Conservation (phyloP, 129 eudicot genomes). For the Chrysanthemum makinoi region DNA sequence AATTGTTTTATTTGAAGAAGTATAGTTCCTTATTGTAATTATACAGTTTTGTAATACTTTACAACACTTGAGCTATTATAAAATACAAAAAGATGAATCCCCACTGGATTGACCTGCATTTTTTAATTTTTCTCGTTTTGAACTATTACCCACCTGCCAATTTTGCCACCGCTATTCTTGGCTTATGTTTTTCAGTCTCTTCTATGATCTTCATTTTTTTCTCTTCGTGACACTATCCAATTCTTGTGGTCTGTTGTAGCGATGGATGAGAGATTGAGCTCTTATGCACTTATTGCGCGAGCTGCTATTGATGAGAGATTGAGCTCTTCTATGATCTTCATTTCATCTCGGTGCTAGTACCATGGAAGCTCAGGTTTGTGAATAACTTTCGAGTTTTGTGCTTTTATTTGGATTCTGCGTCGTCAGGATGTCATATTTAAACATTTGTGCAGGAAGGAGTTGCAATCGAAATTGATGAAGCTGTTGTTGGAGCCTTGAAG, state of each 20-base stretch:
- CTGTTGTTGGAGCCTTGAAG: too few species aligned
- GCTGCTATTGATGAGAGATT: constrained; percentile 71
- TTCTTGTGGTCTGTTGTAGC: constrained; percentile 40
- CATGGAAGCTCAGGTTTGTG: too few species aligned
- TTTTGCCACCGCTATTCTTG: constrained; percentile 17
- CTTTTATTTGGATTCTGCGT: too few species aligned
- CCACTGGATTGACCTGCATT: not conserved
- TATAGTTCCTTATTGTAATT: not conserved
- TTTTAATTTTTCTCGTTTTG: not conserved
- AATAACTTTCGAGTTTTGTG: too few species aligned
- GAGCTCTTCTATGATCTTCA: too few species aligned
- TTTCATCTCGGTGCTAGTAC: too few species aligned
- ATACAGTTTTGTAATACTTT: not conserved
- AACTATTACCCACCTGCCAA: not conserved
- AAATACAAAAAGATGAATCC: not conserved
- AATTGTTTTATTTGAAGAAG: not conserved
- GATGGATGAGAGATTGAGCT: constrained; percentile 95
- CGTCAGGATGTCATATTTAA: too few species aligned
- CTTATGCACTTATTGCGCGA: constrained; percentile 93
- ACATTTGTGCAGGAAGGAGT: too few species aligned
- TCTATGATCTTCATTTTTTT: constrained; percentile 20
- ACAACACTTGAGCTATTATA: not conserved
- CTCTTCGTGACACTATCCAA: constrained; percentile 20
- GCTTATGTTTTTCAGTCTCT: constrained; percentile 13
- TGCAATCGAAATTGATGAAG: too few species aligned